Percentiles rank a stretch among this genome's conserved stretches.
These are phyloP conservation scores for Jackrogersella minutella DNA, from an alignment of 495 filamentous ascomycete genomes.

Conservation along the genomic window DNA sequence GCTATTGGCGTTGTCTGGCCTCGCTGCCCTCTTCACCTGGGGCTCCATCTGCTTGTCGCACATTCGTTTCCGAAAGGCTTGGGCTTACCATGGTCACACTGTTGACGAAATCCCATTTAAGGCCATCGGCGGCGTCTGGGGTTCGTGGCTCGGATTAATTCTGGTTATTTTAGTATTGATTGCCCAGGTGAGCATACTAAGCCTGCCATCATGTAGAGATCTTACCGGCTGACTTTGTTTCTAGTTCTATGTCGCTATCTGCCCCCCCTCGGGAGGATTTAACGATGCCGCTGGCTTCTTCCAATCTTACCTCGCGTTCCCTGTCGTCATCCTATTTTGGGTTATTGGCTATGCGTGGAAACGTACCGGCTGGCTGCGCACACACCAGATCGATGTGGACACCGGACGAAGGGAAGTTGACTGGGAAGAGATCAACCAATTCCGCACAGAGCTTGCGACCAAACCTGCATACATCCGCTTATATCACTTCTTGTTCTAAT, in stretches of 20 bases:
- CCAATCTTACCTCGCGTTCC: slow-evolving; percentile 66
- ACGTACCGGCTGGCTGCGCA: slow-evolving; percentile 62
- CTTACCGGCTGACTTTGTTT: slow-evolving; percentile 23
- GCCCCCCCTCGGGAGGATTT: slow-evolving; percentile 51
- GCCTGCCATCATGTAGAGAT: background rate
- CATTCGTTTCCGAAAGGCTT: slow-evolving; percentile 68
- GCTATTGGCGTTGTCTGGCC: slow-evolving; percentile 63
- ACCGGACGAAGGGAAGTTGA: slow-evolving; percentile 66
- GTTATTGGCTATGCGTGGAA: slow-evolving; percentile 66
- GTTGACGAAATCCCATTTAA: slow-evolving; percentile 76
- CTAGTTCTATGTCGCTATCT: slow-evolving; percentile 62
- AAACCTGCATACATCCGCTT: slow-evolving; percentile 63
- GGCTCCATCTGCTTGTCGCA: slow-evolving; percentile 64
- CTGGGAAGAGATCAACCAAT: slow-evolving; percentile 62
- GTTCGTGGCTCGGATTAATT: slow-evolving; percentile 70
- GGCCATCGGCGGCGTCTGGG: slow-evolving; percentile 70
- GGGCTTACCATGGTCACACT: slow-evolving; percentile 67
- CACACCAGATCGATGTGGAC: slow-evolving; percentile 68
- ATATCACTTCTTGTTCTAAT: slow-evolving; percentile 57
- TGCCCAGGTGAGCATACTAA: slow-evolving; percentile 60
- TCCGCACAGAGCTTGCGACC: slow-evolving; percentile 51
- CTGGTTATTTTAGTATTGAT: slow-evolving; percentile 68
- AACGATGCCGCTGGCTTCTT: slow-evolving; percentile 66
- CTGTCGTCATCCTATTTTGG: slow-evolving; percentile 66
- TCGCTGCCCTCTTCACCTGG: slow-evolving; percentile 66